A percentile compares a stretch with the other conserved stretches of the same genome.
Evolutionary conservation across 495 filamentous ascomycete species (phyloP).

Genomic region (Aspergillus baeticus): DNA sequence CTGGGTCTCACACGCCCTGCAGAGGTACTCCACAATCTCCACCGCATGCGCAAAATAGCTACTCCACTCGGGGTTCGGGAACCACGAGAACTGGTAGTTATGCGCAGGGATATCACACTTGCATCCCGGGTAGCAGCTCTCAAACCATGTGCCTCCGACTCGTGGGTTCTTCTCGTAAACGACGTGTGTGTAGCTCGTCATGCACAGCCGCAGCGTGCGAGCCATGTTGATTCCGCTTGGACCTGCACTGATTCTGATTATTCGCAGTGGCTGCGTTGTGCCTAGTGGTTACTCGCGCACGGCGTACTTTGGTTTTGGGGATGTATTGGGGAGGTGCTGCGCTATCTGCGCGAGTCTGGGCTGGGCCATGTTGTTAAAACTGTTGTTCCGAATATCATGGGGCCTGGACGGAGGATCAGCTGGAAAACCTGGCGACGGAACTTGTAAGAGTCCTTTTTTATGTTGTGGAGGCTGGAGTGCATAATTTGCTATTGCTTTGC

Average conservation of each 20-base stretch:
- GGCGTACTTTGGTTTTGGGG: background rate
- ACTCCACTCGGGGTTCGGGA: slow-evolving; percentile 40
- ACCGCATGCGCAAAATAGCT: background rate
- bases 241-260: slow-evolving; percentile 42
- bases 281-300: no score
- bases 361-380: no score
- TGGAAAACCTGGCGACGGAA: no score
- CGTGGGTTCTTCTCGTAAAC: slow-evolving; percentile 46
- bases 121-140: slow-evolving; percentile 61
- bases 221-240: slow-evolving; percentile 37
- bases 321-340: no score
- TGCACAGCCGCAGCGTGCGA: slow-evolving; percentile 33
- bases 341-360: no score
- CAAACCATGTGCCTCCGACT: slow-evolving; percentile 55
- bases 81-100: slow-evolving; percentile 34
- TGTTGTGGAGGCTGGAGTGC: no score
- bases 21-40: slow-evolving; percentile 60
- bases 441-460: no score
- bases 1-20: slow-evolving; percentile 36
- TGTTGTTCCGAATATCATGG: no score
- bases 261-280: slow-evolving; percentile 14
- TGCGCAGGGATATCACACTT: slow-evolving; percentile 34
- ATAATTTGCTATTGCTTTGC: no score
- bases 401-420: no score
- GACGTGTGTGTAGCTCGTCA: slow-evolving; percentile 32